Percentiles rank a stretch among this genome's conserved stretches.
Evolutionary conservation across 1,284 basidiomycete species (phyloP).

Genomic region (Leccinum holopus): DNA sequence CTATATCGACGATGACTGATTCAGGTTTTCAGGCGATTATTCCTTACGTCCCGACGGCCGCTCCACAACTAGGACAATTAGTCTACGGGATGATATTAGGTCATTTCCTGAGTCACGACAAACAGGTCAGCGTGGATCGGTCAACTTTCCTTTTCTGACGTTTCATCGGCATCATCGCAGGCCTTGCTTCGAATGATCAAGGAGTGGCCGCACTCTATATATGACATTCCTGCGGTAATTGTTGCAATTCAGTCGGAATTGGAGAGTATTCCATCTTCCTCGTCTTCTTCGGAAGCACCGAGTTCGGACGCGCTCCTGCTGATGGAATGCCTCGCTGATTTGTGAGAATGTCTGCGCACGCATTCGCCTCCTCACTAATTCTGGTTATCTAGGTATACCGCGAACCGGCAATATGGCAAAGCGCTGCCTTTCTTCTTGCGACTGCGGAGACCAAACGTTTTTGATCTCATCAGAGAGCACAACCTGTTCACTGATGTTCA

Average conservation of each 20-base stretch:
- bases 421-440: constrained; percentile 89
- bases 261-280: constrained; percentile 59
- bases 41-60: constrained; percentile 82
- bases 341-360: constrained; percentile 49
- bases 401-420: constrained; percentile 90
- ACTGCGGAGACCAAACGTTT: constrained; percentile 85
- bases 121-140: constrained; percentile 48
- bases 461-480: constrained; percentile 92
- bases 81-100: constrained; percentile 97
- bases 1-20: background rate
- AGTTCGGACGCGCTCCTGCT: constrained; percentile 54
- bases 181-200: constrained; percentile 76
- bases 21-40: constrained; percentile 67
- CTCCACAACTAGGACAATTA: constrained; percentile 77
- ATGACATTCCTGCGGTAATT: constrained; percentile 85
- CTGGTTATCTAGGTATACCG: constrained; percentile 49
- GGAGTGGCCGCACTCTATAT: constrained; percentile 90
- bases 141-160: constrained; percentile 1
- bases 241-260: constrained; percentile 85
- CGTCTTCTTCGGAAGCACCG: constrained; percentile 38
- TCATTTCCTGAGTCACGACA: constrained; percentile 81
- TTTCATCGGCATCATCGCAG: constrained; percentile 38
- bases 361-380: background rate
- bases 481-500: constrained; percentile 95
- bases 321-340: constrained; percentile 91